Evolutionary conservation across 495 filamentous ascomycete genomes (phyloP).

Genomic region (Hypoxylon rickii): DNA sequence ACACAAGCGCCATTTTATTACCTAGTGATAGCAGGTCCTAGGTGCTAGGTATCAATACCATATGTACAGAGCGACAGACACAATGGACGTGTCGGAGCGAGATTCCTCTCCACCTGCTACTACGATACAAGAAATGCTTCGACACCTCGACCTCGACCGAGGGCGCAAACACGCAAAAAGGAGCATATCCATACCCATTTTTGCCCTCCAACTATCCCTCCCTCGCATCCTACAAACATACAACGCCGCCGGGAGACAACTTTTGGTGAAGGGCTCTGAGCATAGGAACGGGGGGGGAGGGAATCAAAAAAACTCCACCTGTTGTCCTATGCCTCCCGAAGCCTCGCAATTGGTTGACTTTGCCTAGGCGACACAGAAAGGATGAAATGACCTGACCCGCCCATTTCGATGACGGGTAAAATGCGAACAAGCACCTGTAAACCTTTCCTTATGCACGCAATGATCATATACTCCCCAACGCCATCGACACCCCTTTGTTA

Average conservation of each 20-base stretch:
- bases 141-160: no score
- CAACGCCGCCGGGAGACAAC: neutral
- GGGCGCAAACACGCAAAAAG: neutral
- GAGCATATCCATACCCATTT: neutral
- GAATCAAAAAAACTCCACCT: neutral
- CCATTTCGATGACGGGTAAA: neutral
- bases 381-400: conserved; percentile 1
- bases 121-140: no score
- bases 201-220: neutral
- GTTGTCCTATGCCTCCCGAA: no score
- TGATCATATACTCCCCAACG: conserved; percentile 19
- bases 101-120: no score
- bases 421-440: conserved; percentile 9
- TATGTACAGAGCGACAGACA: no score
- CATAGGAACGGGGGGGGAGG: neutral
- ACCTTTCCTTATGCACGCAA: conserved; percentile 20
- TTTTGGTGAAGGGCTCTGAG: neutral
- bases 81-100: no score
- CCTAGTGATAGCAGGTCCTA: no score
- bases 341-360: neutral
- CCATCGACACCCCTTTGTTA: neutral
- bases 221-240: neutral
- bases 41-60: no score
- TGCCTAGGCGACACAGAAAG: neutral
- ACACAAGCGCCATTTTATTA: no score